Evolutionary conservation across 495 filamentous ascomycete genomes (phyloP).

Genomic region (Oidiodendron maius): DNA sequence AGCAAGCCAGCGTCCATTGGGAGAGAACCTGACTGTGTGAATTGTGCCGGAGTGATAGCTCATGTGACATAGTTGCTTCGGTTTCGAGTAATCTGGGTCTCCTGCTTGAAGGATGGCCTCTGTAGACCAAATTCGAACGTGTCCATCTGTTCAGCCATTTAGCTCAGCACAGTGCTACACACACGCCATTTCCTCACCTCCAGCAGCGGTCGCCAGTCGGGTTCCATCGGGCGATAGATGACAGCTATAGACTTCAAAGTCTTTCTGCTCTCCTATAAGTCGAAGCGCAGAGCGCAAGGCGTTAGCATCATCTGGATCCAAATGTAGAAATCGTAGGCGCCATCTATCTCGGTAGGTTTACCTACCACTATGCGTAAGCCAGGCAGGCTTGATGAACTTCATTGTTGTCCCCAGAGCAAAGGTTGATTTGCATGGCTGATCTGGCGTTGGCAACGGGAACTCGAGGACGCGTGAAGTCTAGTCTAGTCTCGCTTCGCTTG

Average conservation of each 20-base stretch:
- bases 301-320: conserved; percentile 11
- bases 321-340: conserved; percentile 3
- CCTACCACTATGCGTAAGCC: conserved; percentile 86
- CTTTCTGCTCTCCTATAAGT: conserved; percentile 77
- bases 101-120: conserved; percentile 81
- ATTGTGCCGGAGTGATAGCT: conserved; percentile 98
- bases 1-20: conserved; percentile 86
- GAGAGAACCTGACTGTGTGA: conserved; percentile 91
- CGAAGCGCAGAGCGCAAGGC: conserved; percentile 7
- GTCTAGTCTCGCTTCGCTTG: background rate
- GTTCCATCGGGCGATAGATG: conserved; percentile 92
- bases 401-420: conserved; percentile 17
- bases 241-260: conserved; percentile 96
- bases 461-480: background rate
- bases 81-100: conserved; percentile 63
- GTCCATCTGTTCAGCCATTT: conserved; percentile 60
- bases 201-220: conserved; percentile 85
- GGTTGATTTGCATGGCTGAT: conserved; percentile 18
- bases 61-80: conserved; percentile 93
- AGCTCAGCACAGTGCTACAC: conserved; percentile 12
- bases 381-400: conserved; percentile 75
- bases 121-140: conserved; percentile 95
- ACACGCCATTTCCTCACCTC: conserved; percentile 52
- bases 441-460: conserved; percentile 12
- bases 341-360: conserved; percentile 2